Evolutionary conservation across 1,284 basidiomycete genomes (phyloP).

Genomic region (Apiotrichum porosum): DNA sequence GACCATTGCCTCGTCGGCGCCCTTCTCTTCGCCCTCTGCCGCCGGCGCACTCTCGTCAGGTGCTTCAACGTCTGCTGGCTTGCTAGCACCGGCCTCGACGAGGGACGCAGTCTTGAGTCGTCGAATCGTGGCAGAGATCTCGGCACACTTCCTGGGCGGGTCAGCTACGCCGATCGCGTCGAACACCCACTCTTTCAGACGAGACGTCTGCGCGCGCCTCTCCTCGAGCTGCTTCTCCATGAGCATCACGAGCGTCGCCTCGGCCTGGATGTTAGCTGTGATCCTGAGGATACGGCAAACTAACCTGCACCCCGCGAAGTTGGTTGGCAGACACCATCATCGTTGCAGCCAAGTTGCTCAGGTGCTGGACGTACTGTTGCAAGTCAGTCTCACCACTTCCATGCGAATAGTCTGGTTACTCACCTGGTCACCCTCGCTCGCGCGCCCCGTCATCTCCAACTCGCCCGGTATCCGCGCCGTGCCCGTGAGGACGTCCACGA

Average conservation of each 20-base stretch:
- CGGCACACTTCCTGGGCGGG: constrained; percentile 11
- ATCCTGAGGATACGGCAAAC: no score
- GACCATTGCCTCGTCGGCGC: neutral
- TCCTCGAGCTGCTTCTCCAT: constrained; percentile 42
- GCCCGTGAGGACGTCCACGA: constrained; percentile 36
- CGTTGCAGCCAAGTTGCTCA: constrained; percentile 39
- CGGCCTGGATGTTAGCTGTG: constrained; percentile 28
- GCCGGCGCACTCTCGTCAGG: no score
- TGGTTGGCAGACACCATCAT: constrained; percentile 46
- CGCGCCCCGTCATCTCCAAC: constrained; percentile 28
- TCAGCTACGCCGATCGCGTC: neutral
- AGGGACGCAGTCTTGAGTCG: constrained; percentile 8
- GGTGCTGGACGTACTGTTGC: constrained; percentile 43
- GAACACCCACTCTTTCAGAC: constrained; percentile 21
- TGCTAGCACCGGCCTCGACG: no score
- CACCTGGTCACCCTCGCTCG: constrained; percentile 44
- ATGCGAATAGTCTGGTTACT: neutral
- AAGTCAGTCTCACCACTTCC: neutral
- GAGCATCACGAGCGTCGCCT: constrained; percentile 41
- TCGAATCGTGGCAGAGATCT: constrained; percentile 12
- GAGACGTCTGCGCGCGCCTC: constrained; percentile 29
- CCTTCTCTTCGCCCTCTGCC: neutral
- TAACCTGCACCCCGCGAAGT: constrained; percentile 34
- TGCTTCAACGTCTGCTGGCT: no score
- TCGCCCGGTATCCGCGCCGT: constrained; percentile 39